Percentiles rank a stretch among this genome's conserved stretches.
phyloP scores from a whole-genome alignment of 495 filamentous ascomycete species.

The Endocarpon pusillum region DNA sequence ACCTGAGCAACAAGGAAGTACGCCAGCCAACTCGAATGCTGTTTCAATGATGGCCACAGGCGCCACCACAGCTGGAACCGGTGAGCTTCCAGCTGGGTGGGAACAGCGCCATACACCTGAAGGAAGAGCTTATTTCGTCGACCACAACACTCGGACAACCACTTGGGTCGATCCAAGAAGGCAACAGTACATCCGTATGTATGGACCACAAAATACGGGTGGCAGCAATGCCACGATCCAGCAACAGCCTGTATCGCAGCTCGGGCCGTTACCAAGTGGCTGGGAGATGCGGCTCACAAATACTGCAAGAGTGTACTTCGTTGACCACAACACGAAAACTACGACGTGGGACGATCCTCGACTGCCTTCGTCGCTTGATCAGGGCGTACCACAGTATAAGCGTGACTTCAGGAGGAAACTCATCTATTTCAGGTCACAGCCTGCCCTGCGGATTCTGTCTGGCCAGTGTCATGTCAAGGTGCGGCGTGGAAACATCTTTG shows the following conservation, averaged over 20 bases:
- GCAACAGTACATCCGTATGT: slow-evolving; percentile 97
- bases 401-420: slow-evolving; percentile 94
- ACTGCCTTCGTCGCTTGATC: slow-evolving; percentile 86
- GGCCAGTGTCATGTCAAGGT: slow-evolving; percentile 98
- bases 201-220: slow-evolving; percentile 59
- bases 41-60: slow-evolving; percentile 88
- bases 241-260: slow-evolving; percentile 92
- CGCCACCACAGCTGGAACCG: slow-evolving; percentile 83
- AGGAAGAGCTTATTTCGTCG: slow-evolving; percentile 92
- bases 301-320: slow-evolving; percentile 94
- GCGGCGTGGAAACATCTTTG: slow-evolving; percentile 88
- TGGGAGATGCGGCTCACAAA: slow-evolving; percentile 99
- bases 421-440: slow-evolving; percentile 98
- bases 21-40: slow-evolving; percentile 21
- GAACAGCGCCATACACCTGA: slow-evolving; percentile 91
- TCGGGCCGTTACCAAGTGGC: slow-evolving; percentile 89
- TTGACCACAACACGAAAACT: slow-evolving; percentile 98
- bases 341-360: slow-evolving; percentile 99
- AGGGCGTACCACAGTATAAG: slow-evolving; percentile 99
- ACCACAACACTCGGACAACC: slow-evolving; percentile 95
- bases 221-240: slow-evolving; percentile 72
- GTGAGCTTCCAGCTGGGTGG: slow-evolving; percentile 90
- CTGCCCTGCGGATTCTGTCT: slow-evolving; percentile 82
- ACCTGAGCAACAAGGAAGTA: slow-evolving; percentile 36
- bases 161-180: slow-evolving; percentile 98